These are phyloP conservation scores for Camptophora hylomeconis DNA, from an alignment of 2,329 filamentous ascomycete genomes.

Conservation along the genomic window DNA sequence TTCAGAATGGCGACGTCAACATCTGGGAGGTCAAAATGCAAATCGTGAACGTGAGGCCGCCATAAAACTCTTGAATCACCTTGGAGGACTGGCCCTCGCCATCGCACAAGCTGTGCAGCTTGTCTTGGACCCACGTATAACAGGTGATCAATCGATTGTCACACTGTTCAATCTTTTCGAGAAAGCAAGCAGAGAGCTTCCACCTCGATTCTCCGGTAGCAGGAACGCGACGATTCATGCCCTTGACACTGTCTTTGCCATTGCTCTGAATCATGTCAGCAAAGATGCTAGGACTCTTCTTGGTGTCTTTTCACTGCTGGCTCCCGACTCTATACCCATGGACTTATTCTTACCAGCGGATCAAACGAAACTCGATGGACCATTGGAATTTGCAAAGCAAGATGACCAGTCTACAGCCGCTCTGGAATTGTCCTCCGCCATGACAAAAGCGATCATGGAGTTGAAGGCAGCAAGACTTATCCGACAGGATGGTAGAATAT, in stretches of 20 bases:
- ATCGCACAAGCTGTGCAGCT: conserved; percentile 5
- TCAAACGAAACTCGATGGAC: conserved; percentile 1
- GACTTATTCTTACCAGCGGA: conserved; percentile 6
- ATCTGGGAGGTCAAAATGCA: conserved; percentile 3
- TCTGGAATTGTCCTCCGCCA: no score
- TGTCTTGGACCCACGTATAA: no score
- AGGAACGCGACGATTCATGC: conserved; percentile 2
- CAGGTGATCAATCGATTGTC: no score
- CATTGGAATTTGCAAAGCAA: no score
- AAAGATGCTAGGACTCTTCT: conserved; percentile 4
- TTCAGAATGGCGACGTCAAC: conserved; percentile 1
- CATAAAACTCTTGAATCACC: conserved; percentile 4
- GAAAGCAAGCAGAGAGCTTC: no score
- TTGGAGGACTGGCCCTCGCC: conserved; percentile 5
- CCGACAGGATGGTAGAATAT: conserved; percentile 1
- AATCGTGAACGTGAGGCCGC: conserved; percentile 5
- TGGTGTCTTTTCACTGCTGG: conserved; percentile 2
- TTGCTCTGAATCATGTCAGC: conserved; percentile 4
- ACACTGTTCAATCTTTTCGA: no score
- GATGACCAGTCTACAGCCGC: no score
- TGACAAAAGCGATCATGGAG: no score
- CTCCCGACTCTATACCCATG: conserved; percentile 5
- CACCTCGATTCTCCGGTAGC: conserved; percentile 1
- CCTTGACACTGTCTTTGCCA: conserved; percentile 5
- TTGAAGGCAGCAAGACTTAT: conserved; percentile 3